Percentiles rank a stretch among this genome's conserved stretches.
phyloP scores from a whole-genome alignment of 116 monocot species.

The Dioscorea cayenensis region DNA sequence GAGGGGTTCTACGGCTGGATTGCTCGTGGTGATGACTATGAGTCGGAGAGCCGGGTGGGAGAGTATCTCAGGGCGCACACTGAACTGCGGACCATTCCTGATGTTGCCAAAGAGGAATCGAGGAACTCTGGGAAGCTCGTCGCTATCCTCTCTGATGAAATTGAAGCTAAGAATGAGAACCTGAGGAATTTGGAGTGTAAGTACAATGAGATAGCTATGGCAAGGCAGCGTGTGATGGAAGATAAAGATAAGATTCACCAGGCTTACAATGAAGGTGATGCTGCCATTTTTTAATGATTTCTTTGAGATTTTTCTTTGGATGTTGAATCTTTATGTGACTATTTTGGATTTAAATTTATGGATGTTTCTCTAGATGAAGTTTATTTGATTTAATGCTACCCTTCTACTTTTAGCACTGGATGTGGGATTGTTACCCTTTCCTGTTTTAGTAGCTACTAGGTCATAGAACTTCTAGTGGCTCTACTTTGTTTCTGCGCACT shows the following conservation, averaged over 20 bases:
- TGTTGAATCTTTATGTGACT: not conserved
- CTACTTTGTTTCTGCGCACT: no score
- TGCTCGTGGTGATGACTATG: conserved; percentile 35
- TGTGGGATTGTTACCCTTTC: no score
- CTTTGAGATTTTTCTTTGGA: not conserved
- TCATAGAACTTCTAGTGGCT: no score
- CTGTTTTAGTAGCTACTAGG: no score
- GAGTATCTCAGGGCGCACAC: conserved; percentile 14
- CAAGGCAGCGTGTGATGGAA: not conserved
- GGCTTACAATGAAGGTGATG: conserved; percentile 32
- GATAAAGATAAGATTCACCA: conserved; percentile 25
- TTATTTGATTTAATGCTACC: no score
- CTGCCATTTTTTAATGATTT: not conserved
- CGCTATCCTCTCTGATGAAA: conserved; percentile 17
- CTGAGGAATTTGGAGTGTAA: conserved; percentile 18
- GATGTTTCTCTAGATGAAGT: no score
- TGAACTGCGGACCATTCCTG: conserved; percentile 27
- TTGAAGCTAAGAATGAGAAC: conserved; percentile 23
- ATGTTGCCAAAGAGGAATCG: conserved; percentile 18
- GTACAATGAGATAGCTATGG: conserved; percentile 18
- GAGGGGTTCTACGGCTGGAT: conserved; percentile 44
- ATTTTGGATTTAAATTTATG: no score
- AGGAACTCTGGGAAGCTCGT: conserved; percentile 23
- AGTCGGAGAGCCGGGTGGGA: conserved; percentile 13
- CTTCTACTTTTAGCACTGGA: no score